Base-by-base conservation (phyloP, 768 basidiomycete species). In the Collybiopsis luxurians region DNA sequence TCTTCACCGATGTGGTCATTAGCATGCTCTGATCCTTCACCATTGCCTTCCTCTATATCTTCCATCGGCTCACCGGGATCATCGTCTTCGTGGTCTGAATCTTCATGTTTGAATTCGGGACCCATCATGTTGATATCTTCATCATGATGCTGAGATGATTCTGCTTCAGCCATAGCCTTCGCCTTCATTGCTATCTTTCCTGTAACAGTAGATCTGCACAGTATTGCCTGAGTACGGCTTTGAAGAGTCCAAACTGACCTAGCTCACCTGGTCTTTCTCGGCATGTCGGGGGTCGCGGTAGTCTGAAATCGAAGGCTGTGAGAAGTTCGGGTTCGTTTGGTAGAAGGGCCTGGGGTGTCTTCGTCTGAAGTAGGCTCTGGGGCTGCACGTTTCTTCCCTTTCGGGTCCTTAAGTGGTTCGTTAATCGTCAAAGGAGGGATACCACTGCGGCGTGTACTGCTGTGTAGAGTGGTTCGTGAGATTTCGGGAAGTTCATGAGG, bases 381-480 rank as follows among this genome's bases (percentile, higher is more conserved):
- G 30, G 79, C 83, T 38, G 92, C 93, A 65, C 92, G 89, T 76
- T 95, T 96, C 85, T 97, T 97, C 57, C 93, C 95, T 73, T 95
- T 95, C 62, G 73, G 71, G 73, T 92, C 90, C 66, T 79, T 80
- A 2, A 75, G 63, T 48, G 87, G 83, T 79, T 93, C 92, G 85
- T 85, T 86, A 72, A 92, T 92, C 56, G 82, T 74, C 73, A 81
- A 70, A 63, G 73, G 61, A 59, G 75, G 60, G 53, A 68, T 55
- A 48, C 82, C 80, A 59, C 79, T 76, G 66, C 84, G 83, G 66
- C 86, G 84, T 64, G 81, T 75, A 70, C 88, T 91, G 66, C 88
- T 91, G 66, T 55, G 59, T 60, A 63, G 61, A 23, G 26, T n/a
- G 26, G 27, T 34, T 46, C 43, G 36, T 44, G 43, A 54, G 50